Conservation (phyloP, 2,329 filamentous ascomycete species). For the Ceratocystis harringtonii region DNA sequence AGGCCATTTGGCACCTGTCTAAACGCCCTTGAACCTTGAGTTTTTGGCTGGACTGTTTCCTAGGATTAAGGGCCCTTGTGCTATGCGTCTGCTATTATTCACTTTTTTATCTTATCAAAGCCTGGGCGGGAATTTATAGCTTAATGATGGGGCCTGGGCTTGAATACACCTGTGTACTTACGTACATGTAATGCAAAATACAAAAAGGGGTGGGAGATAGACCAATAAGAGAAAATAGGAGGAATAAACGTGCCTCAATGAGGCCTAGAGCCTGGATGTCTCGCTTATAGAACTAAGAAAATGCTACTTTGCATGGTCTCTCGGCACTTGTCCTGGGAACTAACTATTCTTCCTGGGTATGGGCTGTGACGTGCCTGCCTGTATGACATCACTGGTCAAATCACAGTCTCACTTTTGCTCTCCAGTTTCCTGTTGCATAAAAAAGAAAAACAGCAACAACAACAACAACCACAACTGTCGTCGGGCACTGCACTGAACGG, state of each 20-base stretch:
- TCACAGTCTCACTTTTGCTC: background rate
- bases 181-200: background rate
- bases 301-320: background rate
- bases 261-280: no score
- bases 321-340: background rate
- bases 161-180: background rate
- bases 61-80: background rate
- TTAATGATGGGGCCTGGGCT: background rate
- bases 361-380: background rate
- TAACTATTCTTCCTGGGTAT: background rate
- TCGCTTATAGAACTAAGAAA: background rate
- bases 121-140: background rate
- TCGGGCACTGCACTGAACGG: background rate
- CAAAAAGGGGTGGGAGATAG: background rate
- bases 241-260: background rate
- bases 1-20: background rate
- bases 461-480: background rate
- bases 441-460: no score
- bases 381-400: background rate
- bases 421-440: background rate
- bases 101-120: background rate
- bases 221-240: background rate
- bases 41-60: background rate
- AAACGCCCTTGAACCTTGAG: background rate
- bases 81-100: background rate